Conservation (phyloP, 1,284 basidiomycete species). For the Ustanciosporium gigantosporum region DNA sequence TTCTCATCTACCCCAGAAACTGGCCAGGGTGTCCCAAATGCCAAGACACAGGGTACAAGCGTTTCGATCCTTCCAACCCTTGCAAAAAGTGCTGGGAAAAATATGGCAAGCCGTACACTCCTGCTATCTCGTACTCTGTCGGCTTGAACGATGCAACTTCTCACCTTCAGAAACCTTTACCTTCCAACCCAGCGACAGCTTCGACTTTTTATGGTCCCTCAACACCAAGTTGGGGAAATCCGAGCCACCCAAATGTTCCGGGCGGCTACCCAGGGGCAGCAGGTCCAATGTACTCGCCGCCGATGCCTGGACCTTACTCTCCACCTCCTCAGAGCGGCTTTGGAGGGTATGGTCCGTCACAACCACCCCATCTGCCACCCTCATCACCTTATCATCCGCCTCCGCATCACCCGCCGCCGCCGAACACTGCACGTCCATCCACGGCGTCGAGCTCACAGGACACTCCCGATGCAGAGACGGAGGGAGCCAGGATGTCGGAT, state of each 20-base stretch:
- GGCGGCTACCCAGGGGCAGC: slow-evolving; percentile 29
- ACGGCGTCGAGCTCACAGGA: neutral
- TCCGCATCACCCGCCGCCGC: neutral
- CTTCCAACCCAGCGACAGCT: slow-evolving; percentile 4
- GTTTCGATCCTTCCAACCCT: slow-evolving; percentile 38
- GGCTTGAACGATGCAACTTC: slow-evolving; percentile 15
- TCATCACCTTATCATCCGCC: too few relatives aligned
- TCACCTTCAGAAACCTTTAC: slow-evolving; percentile 32
- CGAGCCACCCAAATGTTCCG: slow-evolving; percentile 16
- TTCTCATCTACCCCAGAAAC: slow-evolving; percentile 35
- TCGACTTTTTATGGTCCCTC: neutral
- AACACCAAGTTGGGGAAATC: too few relatives aligned
- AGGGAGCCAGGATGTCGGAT: slow-evolving; percentile 32
- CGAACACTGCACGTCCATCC: slow-evolving; percentile 1
- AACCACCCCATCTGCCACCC: too few relatives aligned
- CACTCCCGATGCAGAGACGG: slow-evolving; percentile 30
- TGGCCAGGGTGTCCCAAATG: slow-evolving; percentile 42
- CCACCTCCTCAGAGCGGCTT: neutral
- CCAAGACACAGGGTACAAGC: slow-evolving; percentile 42
- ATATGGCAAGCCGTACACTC: slow-evolving; percentile 34
- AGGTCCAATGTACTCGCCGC: neutral
- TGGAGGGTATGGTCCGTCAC: slow-evolving; percentile 3
- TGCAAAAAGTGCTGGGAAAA: slow-evolving; percentile 42
- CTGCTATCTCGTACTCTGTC: slow-evolving; percentile 31
- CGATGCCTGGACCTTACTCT: neutral